Evolutionary conservation across 2,329 filamentous ascomycete genomes (phyloP), one percentile per base, ranked within the genome.

Genomic region (Colletotrichum theobromicola): DNA sequence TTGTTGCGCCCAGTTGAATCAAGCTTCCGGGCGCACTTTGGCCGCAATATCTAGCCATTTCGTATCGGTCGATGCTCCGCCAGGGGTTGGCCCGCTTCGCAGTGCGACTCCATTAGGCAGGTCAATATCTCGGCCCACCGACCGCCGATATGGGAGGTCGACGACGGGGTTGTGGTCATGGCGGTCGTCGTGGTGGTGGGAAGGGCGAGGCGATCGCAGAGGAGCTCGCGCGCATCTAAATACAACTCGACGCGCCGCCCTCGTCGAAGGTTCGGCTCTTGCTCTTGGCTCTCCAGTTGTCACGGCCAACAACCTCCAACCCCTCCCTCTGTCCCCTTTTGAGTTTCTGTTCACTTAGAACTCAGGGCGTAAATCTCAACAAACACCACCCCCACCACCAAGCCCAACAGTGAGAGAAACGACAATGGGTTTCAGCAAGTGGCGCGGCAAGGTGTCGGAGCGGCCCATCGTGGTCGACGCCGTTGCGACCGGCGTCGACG

Each of bases 381-480:
- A 30, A 18, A 26, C 18, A n/a, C 28, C 58, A 57, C 9, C 10
- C 50, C 26, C 28, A 50, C 53, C 12, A 63, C 13, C 32, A 30
- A 30, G n/a, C 46, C 21, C 67, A 13, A 71, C 18, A 30, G 21
- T 16, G 26, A 21, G 28, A 62, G 28, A 62, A 16, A 62, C 32
- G 21, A 60, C 57, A 18, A 75, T 75, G 73, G 70, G 46, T 75
- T 86, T 88, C 75, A 86, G 85, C 79, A 75, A 75, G 68, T 86
- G 85, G 80, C 83, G 86, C 78, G 84, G 85, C 76, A 84, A 87
- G 81, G 80, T 84, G 76, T 85, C 86, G 80, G 84, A 86, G 69
- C 83, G 86, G 77, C 86, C 84, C 69, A 50, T 75, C 24, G 72
- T 71, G 67, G 85, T 86, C 75, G 80, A 86, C 32, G 80, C 83